A percentile compares a stretch with the other conserved stretches of the same genome.
Conservation (phyloP, 2,329 filamentous ascomycete genomes). For the Cytospora leucostoma region DNA sequence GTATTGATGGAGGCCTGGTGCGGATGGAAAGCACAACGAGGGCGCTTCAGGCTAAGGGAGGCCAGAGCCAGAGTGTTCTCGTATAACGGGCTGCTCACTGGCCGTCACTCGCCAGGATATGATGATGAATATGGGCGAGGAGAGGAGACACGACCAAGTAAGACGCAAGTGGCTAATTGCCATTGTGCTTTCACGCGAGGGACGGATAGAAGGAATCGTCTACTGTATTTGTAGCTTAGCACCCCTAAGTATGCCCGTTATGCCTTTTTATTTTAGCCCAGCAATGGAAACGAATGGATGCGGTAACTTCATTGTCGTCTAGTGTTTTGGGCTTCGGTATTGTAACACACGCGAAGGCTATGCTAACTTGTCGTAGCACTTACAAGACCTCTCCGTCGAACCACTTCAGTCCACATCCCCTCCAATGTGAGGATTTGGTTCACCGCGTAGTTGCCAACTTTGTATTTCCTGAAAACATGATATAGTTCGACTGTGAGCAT, state of each 20-base stretch:
- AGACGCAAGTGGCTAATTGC: slow-evolving; percentile 12
- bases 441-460: too few relatives aligned
- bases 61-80: neutral
- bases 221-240: slow-evolving; percentile 10
- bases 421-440: too few relatives aligned
- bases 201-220: slow-evolving; percentile 9
- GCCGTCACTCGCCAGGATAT: neutral
- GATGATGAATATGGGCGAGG: neutral
- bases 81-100: neutral
- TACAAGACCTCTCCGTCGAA: too few relatives aligned
- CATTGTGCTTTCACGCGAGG: slow-evolving; percentile 9
- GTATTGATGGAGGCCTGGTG: neutral
- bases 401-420: too few relatives aligned
- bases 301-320: neutral
- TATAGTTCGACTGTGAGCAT: too few relatives aligned
- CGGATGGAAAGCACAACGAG: neutral
- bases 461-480: too few relatives aligned
- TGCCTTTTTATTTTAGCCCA: neutral
- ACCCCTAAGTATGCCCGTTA: slow-evolving; percentile 17
- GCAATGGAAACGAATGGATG: neutral
- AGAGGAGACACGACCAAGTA: neutral
- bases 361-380: too few relatives aligned
- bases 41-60: neutral
- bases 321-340: neutral
- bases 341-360: neutral